Base-by-base conservation (phyloP, 768 basidiomycete species). In the Termitomyces sp. region DNA sequence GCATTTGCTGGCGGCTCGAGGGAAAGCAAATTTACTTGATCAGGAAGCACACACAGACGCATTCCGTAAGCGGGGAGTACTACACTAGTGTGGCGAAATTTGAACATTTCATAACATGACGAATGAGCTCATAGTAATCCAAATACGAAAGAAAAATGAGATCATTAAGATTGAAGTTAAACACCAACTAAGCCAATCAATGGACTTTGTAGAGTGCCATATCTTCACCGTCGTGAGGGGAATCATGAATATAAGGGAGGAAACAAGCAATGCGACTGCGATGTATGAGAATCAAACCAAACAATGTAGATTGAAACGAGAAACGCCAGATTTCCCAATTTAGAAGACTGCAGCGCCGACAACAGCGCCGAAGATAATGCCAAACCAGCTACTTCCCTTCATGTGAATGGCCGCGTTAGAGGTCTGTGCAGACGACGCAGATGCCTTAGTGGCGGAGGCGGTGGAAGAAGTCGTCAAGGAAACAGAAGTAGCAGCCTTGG, bases 261-360 rank as follows among this genome's bases (percentile, higher is more conserved):
- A 10, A 28, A 48, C 35, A 13, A 32, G 26, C 46, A 28, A 8
- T 4, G 6, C 33, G 38, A 23, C 23, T 14, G 10, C 4, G 14
- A 23, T 38, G 35, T 4, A 14, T 26, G 12, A 23, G 3, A 1
- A 26, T 16, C 2, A 38, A 38, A 40, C 10, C 6, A 54, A 32
- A 54, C 5, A 43, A 14, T 3, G 14, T 8, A 5, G 6, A 40
- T 5, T 3, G 5, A 52, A 18, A 52, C 26, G 38, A 52, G 50
- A 55, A 58, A 56, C 43, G n/a, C 43, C 41, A 46, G n/a, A 40
- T 50, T 53, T 47, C 44, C 52, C 30, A 4, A 48, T 59, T 74
- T 70, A 79, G 65, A 80, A 72, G 61, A 75, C 64, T 26, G 74
- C 64, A 57, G 68, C 71, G 61, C 75, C 77, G 47, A 77, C 66